Base-by-base conservation (phyloP, 805 yeast species). In the Ogataea pini region DNA sequence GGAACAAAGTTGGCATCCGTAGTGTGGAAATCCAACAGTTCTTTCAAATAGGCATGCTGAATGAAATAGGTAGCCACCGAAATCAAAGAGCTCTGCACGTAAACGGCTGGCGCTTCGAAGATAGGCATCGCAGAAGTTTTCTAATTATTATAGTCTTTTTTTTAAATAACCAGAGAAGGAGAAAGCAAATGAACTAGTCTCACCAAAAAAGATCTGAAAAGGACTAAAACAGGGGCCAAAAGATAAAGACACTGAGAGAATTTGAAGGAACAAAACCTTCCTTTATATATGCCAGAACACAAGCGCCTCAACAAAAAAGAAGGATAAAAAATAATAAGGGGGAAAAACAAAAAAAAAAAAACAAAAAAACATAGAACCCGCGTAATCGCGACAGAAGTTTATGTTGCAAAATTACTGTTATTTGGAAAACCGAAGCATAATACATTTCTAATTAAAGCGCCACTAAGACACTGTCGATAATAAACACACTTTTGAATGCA, bases 71-170 rank as follows among this genome's bases (percentile, higher is more conserved):
- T 70, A 20, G 71, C 64, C 39, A 70, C 52, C 2, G 79, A 69
- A 28, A 68, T 64, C 28, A 68, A 57, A 10, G 72, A 61, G 42
- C 73, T 68, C 52, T 72, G 72, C 16, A 71, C 70, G 44, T 69
- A 69, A 49, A 76, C 79, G 16, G 78, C 77, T 37, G 75, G 71
- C 17, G 81, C 72, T 66, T 75, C 78, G 53, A 75, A 61, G 41
- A 72, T 67, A 37, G 75, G 73, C 75, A 71, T 71, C 33, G 36
- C 40, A 28, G 17, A 32, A 39, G 33, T 39, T 18, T n/a, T 39
- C 31, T 39, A 39, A 16, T 39, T 39, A 39, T 16, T 24, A 39
- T 27, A 24, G 24, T 27, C 42, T 39, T 32, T 39, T 39, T 39
- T 39, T 38, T 39, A 17, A n/a, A 39, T 16, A 39, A 14, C 42